Base-by-base conservation (phyloP, 177 flowering plant species). In the Tripterygium wilfordii region DNA sequence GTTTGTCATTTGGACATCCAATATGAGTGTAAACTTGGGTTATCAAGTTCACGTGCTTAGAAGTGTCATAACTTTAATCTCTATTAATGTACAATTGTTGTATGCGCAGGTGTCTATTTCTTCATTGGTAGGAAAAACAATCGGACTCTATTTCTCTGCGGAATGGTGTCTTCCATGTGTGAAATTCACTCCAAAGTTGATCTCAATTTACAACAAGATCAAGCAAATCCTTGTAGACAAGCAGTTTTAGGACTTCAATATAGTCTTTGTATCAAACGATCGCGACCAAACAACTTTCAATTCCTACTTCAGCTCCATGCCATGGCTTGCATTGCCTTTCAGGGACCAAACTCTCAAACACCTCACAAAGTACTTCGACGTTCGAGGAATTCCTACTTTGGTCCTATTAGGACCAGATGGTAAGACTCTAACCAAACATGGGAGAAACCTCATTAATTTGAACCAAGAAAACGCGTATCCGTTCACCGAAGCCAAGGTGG, bases 281-380 rank as follows among this genome's bases (percentile, higher is more conserved):
- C 66, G 54, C 0, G 65, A 75, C 42, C 57, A 74, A 62, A 12
- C 50, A 3, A 45, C 64, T 0, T 83, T 77, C 31, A 44, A 56
- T 0, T 52, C 82, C 20, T 74, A 74, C 61, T 82, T 72, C 22
- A 49, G 48, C 13, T 41, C 69, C 24, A 83, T 87, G 96, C 96
- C 89, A 36, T 87, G 96, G 96, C 61, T 82, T 16, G 87, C 91
- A n/a, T 19, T 87, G 47, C 88, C 96, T 0, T 81, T 72, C 30
- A 78, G 80, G 3, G 91, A 87, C 55, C 70, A 65, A 2, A 67
- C 54, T 22, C 49, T 67, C 27, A 77, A 64, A 48, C 13, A 15
- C 21, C 80, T 87, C 1, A 53, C 69, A 15, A 82, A 61, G 60
- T 64, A 84, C 51, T 87, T 84, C 8, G 82, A 84, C 31, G 76